phyloP scores from a whole-genome alignment of 768 basidiomycete genomes.

The Tulasnella sp. region DNA sequence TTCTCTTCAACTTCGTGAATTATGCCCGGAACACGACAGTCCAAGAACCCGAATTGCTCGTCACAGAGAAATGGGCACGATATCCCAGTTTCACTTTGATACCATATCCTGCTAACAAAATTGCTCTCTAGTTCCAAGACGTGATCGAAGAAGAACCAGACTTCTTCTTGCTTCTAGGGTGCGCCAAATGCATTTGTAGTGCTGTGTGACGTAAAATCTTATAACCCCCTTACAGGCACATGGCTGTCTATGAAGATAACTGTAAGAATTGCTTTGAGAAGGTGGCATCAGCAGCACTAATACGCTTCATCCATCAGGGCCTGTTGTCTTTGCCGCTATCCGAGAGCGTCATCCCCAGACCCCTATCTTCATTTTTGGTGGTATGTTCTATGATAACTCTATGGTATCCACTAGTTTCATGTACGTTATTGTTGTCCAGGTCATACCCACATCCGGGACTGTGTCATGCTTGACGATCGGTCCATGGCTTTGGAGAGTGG shows the following conservation, averaged over 20 bases:
- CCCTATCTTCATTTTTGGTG: slow-evolving; percentile 84
- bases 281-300: not conserved
- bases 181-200: slow-evolving; percentile 32
- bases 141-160: slow-evolving; percentile 82
- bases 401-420: not conserved
- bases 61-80: slow-evolving; percentile 74
- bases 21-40: slow-evolving; percentile 75
- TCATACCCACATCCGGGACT: slow-evolving; percentile 81
- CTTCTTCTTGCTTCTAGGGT: slow-evolving; percentile 76
- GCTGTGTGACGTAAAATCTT: not conserved
- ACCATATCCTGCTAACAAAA: slow-evolving; percentile 1
- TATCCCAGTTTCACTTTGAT: not conserved
- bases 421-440: slow-evolving; percentile 45
- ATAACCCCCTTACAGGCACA: slow-evolving; percentile 59
- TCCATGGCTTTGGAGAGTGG: slow-evolving; percentile 83
- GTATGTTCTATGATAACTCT: slow-evolving; percentile 42
- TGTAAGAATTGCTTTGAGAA: slow-evolving; percentile 49
- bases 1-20: slow-evolving; percentile 74
- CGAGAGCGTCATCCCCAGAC: slow-evolving; percentile 71
- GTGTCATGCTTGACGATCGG: slow-evolving; percentile 70
- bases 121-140: slow-evolving; percentile 61
- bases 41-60: slow-evolving; percentile 72
- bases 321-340: slow-evolving; percentile 70
- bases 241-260: slow-evolving; percentile 74
- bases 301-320: slow-evolving; percentile 54